Evolutionary conservation across 768 basidiomycete genomes (phyloP), one percentile per base, ranked within the genome.

Genomic region (Boletus subparvulus): DNA sequence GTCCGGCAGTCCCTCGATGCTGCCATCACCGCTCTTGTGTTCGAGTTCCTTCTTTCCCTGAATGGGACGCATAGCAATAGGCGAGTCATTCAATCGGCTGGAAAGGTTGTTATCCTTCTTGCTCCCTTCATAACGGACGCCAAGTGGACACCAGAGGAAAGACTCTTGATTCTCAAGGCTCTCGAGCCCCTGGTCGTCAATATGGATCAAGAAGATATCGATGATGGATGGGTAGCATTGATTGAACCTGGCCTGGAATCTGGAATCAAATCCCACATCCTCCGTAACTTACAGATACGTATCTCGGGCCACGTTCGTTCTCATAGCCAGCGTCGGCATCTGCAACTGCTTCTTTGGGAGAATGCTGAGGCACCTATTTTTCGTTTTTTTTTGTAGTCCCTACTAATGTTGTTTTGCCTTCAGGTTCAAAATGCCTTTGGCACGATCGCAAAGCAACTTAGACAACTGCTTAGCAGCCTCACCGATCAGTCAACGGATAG

Each of bases 1-100:
- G 78, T 86, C 5, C 84, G 92, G 21, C 77, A 80, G 32, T 77
- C 82, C 5, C 64, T 97, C 51, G 94, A 98, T 66, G 70, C 87
- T 32, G 83, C 85, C 6, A 76, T 92, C 9, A 74, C 77, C 2
- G 81, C 86, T 3, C 71, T 97, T 3, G 75, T 77, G 36, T 95
- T 91, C 63, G 88, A 94, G 67, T 80, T 83, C 4, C 62, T 83
- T 1, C 78, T 94, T 8, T 65, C 79, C 9, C 61, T 85, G 50
- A 93, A 90, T 54, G 90, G 90, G 16, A 83, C 77, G 3, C 74
- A 78, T 26, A 71, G 80, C 2, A 88, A 86, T 60, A 73, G 80
- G 46, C 79, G 82, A 5, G 80, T 86, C n/a, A 64, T 93, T 4
- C 84, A 87, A 60, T 74, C 75, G 0, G 85, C 90, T 0, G 82